Evolutionary conservation across 768 basidiomycete species (phyloP), one percentile per base, ranked within the genome.

Genomic region (Asterophora lycoperdoides): DNA sequence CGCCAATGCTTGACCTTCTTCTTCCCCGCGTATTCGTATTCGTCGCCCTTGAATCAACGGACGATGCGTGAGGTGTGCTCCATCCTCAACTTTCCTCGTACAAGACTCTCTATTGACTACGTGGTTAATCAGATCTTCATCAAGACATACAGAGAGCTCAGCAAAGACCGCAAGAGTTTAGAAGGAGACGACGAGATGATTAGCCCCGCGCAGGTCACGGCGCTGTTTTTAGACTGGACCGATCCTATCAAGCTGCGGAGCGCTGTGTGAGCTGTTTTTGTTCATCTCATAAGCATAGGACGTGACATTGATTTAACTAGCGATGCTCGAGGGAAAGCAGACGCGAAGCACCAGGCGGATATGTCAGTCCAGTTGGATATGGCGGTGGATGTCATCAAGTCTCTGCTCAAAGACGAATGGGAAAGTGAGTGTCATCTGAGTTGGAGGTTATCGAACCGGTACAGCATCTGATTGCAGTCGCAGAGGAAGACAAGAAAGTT

Each of bases 1-100:
- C 78, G 90, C 35, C 94, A 97, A 64, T 92, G 86, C 58, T 66
- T 96, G 33, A 77, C 84, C 3, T 89, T 86, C 63, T 95, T 95
- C 74, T 83, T 94, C 67, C 87, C 83, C 1, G 81, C 84, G 0
- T 96, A 86, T 60, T 89, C 89, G 64, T 90, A 84, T 65, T 89
- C 90, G n/a, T 84, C 85, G 0, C 64, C 77, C 5, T 57, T 57
- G 17, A 89, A 94, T 58, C 93, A 96, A 65, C 64, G 76, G 14
- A 66, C 77, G n/a, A 83, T 96, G 75, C 77, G 76, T 47, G 68
- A 78, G 62, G 89, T 84, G 45, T 30, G 74, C 23, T 23, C 15
- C 10, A 35, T 7, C n/a, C 14, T 34, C 11, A 5, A 37, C 20
- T 2, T 28, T 34, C n/a, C 23, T 3, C 13, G 13, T 19, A 18